These are phyloP conservation scores for Verticillium tricorpus DNA, from an alignment of 2,329 filamentous ascomycete genomes.

Conservation along the genomic window DNA sequence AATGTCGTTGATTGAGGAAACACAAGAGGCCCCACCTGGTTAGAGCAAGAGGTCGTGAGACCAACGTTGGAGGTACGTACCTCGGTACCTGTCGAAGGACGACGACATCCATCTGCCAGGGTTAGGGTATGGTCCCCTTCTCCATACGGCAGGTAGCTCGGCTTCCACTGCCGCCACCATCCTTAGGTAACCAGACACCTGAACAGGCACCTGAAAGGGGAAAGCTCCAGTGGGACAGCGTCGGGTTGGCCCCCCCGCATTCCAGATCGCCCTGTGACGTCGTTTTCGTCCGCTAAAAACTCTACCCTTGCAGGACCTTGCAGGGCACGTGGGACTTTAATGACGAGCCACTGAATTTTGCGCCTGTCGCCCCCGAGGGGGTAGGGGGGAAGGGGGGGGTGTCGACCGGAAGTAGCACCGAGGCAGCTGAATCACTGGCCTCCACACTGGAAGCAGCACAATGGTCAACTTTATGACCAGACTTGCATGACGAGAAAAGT, in stretches of 20 bases:
- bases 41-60: background rate
- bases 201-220: no score
- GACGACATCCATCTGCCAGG: no score
- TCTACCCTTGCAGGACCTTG: background rate
- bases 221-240: background rate
- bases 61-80: background rate
- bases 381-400: background rate
- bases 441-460: background rate
- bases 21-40: background rate
- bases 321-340: background rate
- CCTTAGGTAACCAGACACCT: no score
- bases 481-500: background rate
- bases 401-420: background rate
- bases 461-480: background rate
- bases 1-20: background rate
- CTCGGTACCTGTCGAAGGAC: background rate
- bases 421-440: background rate
- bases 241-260: constrained; percentile 1
- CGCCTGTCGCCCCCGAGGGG: background rate
- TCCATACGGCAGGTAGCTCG: no score
- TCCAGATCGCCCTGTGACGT: constrained; percentile 4
- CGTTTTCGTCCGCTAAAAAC: constrained; percentile 1
- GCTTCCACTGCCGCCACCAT: no score
- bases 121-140: no score
- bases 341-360: background rate